A percentile compares a stretch with the other conserved stretches of the same genome.
phyloP scores from a whole-genome alignment of 495 filamentous ascomycete genomes.

The Penicillium desertorum region DNA sequence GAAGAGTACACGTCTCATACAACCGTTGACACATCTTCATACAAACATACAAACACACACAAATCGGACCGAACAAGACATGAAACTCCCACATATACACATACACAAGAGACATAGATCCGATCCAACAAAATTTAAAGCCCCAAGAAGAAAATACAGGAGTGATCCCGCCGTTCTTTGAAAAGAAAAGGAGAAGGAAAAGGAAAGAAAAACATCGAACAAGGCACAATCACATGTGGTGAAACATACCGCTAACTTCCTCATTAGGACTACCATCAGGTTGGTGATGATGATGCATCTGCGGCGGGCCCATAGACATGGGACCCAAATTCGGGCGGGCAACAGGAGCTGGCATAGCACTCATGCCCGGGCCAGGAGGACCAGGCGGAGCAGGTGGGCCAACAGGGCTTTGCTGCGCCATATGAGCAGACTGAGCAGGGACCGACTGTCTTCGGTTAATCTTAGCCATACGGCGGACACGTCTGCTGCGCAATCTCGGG shows the following conservation, averaged over 20 bases:
- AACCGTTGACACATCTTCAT: conserved; percentile 18
- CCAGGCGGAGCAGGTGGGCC: conserved; percentile 50
- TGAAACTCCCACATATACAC: conserved; percentile 23
- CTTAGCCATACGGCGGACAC: conserved; percentile 93
- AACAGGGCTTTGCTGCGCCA: conserved; percentile 53
- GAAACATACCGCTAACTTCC: conserved; percentile 94
- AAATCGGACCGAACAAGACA: not conserved
- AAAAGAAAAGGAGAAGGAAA: conserved; percentile 6
- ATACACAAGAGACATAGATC: conserved; percentile 16
- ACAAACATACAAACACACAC: conserved; percentile 2
- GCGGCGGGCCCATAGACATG: conserved; percentile 62
- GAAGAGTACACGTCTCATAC: conserved; percentile 18
- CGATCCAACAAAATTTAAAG: conserved; percentile 16
- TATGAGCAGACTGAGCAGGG: conserved; percentile 45
- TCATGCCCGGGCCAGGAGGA: conserved; percentile 18
- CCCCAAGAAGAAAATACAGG: conserved; percentile 21
- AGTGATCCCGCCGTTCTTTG: conserved; percentile 20
- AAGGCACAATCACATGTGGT: conserved; percentile 60
- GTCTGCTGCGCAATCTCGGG: conserved; percentile 79
- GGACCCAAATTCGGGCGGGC: conserved; percentile 54
- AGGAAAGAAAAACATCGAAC: conserved; percentile 22
- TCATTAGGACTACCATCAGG: conserved; percentile 72
- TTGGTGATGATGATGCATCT: conserved; percentile 78
- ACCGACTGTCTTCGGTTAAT: conserved; percentile 71
- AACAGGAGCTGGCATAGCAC: conserved; percentile 47